Evolutionary conservation across 495 filamentous ascomycete genomes (phyloP), one percentile per base, ranked within the genome.

Genomic region (Pseudotulostoma volvatum): DNA sequence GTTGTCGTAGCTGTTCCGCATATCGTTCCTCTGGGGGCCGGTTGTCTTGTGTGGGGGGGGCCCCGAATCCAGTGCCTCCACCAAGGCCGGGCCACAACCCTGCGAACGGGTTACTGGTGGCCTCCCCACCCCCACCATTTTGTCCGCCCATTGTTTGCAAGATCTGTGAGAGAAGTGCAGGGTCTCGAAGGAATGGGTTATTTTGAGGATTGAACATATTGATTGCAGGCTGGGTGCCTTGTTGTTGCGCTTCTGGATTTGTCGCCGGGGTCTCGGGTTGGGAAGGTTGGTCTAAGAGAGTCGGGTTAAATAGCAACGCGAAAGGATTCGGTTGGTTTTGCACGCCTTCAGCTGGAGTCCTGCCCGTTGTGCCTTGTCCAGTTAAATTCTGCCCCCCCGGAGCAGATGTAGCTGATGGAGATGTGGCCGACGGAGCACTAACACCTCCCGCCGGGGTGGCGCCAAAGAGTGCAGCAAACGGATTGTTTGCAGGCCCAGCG

Each of bases 1-100:
- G 61, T 54, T 95, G 88, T 34, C 84, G 68, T 34, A 99, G 63
- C 53, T 99, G 92, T 9, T 81, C 76, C 4, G 79, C 85, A 44
- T 93, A 99, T 44, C 82, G 66, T 52, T 95, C 92, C 66, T 96
- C 92, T 0, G 88, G 90, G 13, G 90, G 85, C 42, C 87, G 70
- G 50, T 68, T 88, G 55, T 96, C 92, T 3, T 64, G 50, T n/a
- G n/a, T n/a, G 4, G 82, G 76, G 4, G 69, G 60, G 11, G 70
- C 55, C 18, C 44, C 49, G 11, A 44, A 36, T 1, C 37, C 46
- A 20, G 41, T 50, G 11, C 46, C 40, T 8, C 52, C 50, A n/a
- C 60, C 55, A 19, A 60, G 57, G 3, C 57, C 59, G 30, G 54
- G 54, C 32, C 57, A 50, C 21, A 64, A 66, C 31, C 58, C 52